Percentiles rank a stretch among this genome's conserved stretches.
Conservation (phyloP, 2,329 filamentous ascomycete genomes). For the Phialophora tarda region DNA sequence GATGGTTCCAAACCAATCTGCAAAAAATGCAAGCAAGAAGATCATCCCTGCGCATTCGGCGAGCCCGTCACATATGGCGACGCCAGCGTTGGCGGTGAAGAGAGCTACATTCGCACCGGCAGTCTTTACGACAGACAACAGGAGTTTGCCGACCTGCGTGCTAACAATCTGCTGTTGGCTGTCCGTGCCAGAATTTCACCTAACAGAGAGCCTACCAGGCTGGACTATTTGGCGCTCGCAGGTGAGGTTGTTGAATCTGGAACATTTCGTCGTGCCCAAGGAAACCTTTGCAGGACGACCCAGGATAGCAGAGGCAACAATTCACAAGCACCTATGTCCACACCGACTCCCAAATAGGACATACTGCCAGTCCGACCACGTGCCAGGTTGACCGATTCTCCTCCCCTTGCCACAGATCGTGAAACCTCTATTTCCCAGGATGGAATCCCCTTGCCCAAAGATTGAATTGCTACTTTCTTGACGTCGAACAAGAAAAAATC, state of each 20-base stretch:
- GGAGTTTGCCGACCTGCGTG: not conserved
- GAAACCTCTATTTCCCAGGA: not conserved
- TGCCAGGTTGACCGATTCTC: not conserved
- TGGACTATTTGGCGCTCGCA: slow-evolving; percentile 13
- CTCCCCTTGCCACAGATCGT: not conserved
- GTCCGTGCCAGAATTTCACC: not conserved
- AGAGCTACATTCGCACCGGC: not conserved
- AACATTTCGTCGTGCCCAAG: not conserved
- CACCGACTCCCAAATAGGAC: not conserved
- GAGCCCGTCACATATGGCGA: not conserved
- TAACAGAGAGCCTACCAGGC: not conserved
- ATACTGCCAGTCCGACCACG: not conserved
- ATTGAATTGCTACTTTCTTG: not conserved
- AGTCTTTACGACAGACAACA: not conserved
- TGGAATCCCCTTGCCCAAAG: not conserved
- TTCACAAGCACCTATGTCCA: not conserved
- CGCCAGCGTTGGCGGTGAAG: not conserved
- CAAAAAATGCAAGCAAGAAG: slow-evolving; percentile 5
- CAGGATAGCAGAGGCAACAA: not conserved
- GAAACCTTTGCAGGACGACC: not conserved
- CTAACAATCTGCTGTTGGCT: not conserved
- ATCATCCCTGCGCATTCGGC: slow-evolving; percentile 8
- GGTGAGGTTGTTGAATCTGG: slow-evolving; percentile 15
- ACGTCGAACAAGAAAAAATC: slow-evolving; percentile 7
- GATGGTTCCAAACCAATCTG: slow-evolving; percentile 19